Evolutionary conservation across 345 rosid species (phyloP), one percentile per base, ranked within the genome.

Genomic region (Cardamine occulta): DNA sequence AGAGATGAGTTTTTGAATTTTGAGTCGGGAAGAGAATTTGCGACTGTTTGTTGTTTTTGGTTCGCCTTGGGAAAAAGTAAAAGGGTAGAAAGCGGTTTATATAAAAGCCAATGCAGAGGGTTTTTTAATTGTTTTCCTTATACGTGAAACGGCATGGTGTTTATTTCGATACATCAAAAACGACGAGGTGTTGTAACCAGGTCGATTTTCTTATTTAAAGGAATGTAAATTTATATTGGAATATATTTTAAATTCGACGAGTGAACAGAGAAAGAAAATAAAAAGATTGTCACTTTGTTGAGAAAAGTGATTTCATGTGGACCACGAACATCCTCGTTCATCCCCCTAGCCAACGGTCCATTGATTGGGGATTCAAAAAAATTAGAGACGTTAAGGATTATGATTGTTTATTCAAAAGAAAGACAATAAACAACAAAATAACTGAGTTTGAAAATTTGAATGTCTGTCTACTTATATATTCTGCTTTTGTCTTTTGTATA

Each of bases 1-100:
- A 74, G 76, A 57, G 23, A 40, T 8, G 12, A 12, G 51, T 19
- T 70, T 51, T 79, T 51, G 77, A 79, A 78, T 68, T 34, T 74
- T 76, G 31, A 31, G 48, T 63, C 71, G 47, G 4, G 3, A 21
- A 15, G 55, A 19, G 48, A 51, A 24, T 39, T 58, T 63, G 65
- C 17, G 62, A 75, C 10, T 59, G 42, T 67, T 34, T 42, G 11
- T 47, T 59, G 45, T 59, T 35, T 54, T 64, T 65, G 29, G 29
- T 28, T 7, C 7, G 21, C 37, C 12, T 53, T 14, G 0, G 9
- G 60, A 32, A 74, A 29, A 58, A 7, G 66, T 17, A 18, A 37
- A 48, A 17, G 7, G 7, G 34, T 31, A 21, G 35, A 23, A 44
- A 23, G 44, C 53, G 70, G 76, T 63, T 74, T 65, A 60, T 64